Evolutionary conservation across 768 basidiomycete genomes (phyloP), one percentile per base, ranked within the genome.

Genomic region (Boletus eberwhitei): DNA sequence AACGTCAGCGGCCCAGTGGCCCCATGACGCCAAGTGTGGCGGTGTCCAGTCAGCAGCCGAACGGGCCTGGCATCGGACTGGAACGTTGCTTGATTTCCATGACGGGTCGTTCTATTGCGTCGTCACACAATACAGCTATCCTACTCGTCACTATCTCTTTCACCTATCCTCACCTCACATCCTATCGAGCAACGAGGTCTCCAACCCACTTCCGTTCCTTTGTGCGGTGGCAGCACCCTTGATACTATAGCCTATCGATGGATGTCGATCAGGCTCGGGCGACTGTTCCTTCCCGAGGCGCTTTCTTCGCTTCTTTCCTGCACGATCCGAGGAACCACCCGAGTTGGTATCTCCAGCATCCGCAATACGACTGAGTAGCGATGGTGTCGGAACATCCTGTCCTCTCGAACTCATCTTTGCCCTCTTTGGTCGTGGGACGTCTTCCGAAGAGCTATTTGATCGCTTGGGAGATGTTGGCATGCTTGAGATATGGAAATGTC

Each of bases 201-300:
- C 57, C 13, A 48, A 32, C 37, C 51, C 56, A 34, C 53, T 50
- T 54, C 55, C 64, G 34, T 58, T 59, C 57, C 61, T 63, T 50
- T 55, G 58, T 42, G 61, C 69, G 42, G 51, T 74, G 42, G 81
- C 82, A 24, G 82, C 82, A 48, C 82, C 82, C 60, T 77, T 81
- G 59, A 83, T 83, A 58, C 78, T 81, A 57, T 69, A 77, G 38
- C 79, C 81, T n/a, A 71, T 73, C 39, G 66, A 63, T 12, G 75
- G 74, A 58, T 61, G 61, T 54, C 65, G 69, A 61, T 74, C 69
- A 50, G 63, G 63, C 43, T 71, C 69, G 39, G 63, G 57, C 39
- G 66, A 64, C 31, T 43, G 54, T 43, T 59, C 64, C 57, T 48
- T 64, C 31, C 59, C 57, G n/a, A 37, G 6, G 21, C 64, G 59